Evolutionary conservation across 495 filamentous ascomycete species (phyloP), one percentile per base, ranked within the genome.

Genomic region (Thermochaetoides thermophila): DNA sequence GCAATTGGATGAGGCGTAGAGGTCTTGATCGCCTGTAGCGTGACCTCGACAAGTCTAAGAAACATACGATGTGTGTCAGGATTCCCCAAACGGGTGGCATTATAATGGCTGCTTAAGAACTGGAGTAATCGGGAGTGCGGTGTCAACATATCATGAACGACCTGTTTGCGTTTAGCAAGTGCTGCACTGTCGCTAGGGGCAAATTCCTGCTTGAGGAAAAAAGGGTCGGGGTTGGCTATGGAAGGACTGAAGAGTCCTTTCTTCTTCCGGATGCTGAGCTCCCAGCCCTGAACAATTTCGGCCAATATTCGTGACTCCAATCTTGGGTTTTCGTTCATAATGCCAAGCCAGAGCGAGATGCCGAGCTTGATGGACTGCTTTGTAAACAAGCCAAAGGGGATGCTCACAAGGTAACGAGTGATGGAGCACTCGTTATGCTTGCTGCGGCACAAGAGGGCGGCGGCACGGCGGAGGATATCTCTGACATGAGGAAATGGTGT

Each of bases 291-390:
- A 3, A 78, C 77, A 38, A 96, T 76, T 46, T 91, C 82, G 27
- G 71, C 70, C 15, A 96, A 50, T 29, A 99, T 71, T 28, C 81
- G 76, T 1, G 86, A 64, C 49, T 94, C 82, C 57, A 92, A 73
- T 29, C 66, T 68, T 11, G 87, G 85, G 47, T 94, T 96, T 48
- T 96, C 91, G 49, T 96, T 86, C 43, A 96, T 95, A 5, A 95
- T 78, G 17, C 86, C 84, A 27, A 93, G 71, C 91, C 91, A 99
- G 7, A 96, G 68, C 12, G 86, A 93, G 19, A 96, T 77, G 12
- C 91, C 91, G 7, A 94, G 73, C 45, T 93, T 91, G 50, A 99
- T 89, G 11, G 83, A 81, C 49, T 92, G 83, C 55, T 91, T 93
- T 4, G 79, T 86, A 52, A 99, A 96, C 15, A 89, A 71, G 18